Evolutionary conservation across 345 rosid species (phyloP), one percentile per base, ranked within the genome.

Genomic region (Arabidopsis arenosa): DNA sequence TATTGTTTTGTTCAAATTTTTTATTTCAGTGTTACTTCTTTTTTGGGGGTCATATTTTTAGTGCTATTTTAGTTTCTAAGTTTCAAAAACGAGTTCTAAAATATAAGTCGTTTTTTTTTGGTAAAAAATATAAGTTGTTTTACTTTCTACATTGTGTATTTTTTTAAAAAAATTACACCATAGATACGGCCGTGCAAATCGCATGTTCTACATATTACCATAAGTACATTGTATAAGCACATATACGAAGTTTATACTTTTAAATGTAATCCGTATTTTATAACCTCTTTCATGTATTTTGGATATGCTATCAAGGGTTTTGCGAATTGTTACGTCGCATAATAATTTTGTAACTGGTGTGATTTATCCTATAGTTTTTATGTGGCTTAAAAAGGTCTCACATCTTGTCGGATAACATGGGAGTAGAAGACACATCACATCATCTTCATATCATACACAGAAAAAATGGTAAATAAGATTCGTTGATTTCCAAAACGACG

Each of bases 401-500:
- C 44, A 41, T 15, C 2, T 39, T 28, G 3, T 49, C 17, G 45
- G 73, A 75, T 39, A 75, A 66, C 61, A 75, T 75, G 73, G 73
- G 60, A 44, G 12, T 37, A 40, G 73, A 57, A 37, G 73, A 66
- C 73, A 58, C 54, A 39, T 75, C 79, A 75, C 73, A 58, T 74
- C 72, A 37, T 48, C 7, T 26, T 47, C 59, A 66, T 37, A 57
- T 66, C 32, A 15, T 36, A 47, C 57, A 56, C 15, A 21, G 57
- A 41, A 64, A 64, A 64, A 55, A 33, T 55, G 32, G 60, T 48
- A 66, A 36, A 66, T 35, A 48, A 67, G 66, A 67, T 58, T 66
- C 79, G 53, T 41, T 58, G 47, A 21, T 52, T 9, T 58, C 63
- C 45, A 66, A 75, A 58, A 75, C 53, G 79, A 75, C 79, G 68